A percentile compares a stretch with the other conserved stretches of the same genome.
Conservation (phyloP, 2,329 filamentous ascomycete genomes). For the Ascomycota sp. region DNA sequence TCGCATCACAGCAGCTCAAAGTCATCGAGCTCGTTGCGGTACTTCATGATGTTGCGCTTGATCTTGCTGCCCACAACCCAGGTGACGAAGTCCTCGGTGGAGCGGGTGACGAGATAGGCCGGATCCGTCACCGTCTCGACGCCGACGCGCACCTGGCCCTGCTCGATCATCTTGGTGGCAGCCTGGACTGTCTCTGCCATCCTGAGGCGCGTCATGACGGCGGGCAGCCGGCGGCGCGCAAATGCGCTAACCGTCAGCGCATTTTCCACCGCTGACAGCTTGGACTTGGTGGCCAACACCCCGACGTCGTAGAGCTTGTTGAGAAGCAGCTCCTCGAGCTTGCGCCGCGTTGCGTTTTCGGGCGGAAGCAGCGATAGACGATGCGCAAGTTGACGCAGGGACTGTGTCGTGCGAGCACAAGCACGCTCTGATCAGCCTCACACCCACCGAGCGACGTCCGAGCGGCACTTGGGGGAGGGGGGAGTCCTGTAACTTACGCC, state of each 20-base stretch:
- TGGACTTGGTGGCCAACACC: conserved; percentile 53
- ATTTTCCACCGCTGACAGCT: conserved; percentile 70
- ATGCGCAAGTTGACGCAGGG: conserved; percentile 78
- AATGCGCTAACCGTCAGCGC: conserved; percentile 79
- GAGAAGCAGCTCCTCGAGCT: conserved; percentile 71
- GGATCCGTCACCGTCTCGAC: conserved; percentile 80
- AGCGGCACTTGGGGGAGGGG: no score
- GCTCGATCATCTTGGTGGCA: conserved; percentile 74
- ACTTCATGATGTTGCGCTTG: conserved; percentile 88
- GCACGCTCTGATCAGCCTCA: no score
- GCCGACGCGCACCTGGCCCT: conserved; percentile 81
- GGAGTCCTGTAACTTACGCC: conserved; percentile 27
- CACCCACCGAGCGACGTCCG: no score
- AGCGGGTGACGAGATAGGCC: conserved; percentile 71
- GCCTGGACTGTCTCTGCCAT: conserved; percentile 87
- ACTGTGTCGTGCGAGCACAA: conserved; percentile 23
- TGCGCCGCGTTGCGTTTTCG: conserved; percentile 54
- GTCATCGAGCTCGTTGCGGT: conserved; percentile 86
- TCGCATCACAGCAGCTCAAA: conserved; percentile 56
- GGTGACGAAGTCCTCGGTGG: conserved; percentile 89
- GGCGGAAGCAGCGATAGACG: conserved; percentile 66
- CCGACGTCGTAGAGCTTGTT: conserved; percentile 91
- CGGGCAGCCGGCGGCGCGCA: conserved; percentile 61
- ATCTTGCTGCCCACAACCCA: conserved; percentile 96
- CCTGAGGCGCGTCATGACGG: conserved; percentile 73